These are phyloP conservation scores for Apiotrichum gamsii DNA, from an alignment of 1,284 basidiomycete genomes.

Conservation along the genomic window DNA sequence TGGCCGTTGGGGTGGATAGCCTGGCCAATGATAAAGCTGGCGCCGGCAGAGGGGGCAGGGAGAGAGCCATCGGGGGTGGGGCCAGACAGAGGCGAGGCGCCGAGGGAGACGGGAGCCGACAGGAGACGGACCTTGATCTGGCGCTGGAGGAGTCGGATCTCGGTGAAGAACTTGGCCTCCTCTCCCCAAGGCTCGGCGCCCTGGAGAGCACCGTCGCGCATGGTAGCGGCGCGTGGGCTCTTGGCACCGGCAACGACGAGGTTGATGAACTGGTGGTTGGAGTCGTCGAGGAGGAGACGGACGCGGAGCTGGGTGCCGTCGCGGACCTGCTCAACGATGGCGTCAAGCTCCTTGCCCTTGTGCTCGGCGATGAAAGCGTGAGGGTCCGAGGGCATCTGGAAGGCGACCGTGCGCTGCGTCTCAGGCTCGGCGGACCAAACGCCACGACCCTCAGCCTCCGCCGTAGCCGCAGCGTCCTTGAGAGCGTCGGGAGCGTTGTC, in stretches of 20 bases:
- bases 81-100: constrained; percentile 69
- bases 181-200: constrained; percentile 72
- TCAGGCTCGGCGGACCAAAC: constrained; percentile 75
- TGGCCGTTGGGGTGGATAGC: constrained; percentile 90
- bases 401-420: constrained; percentile 66
- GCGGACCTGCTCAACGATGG: constrained; percentile 86
- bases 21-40: constrained; percentile 82
- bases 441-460: constrained; percentile 68
- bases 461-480: constrained; percentile 62
- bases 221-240: constrained; percentile 60
- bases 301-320: constrained; percentile 88
- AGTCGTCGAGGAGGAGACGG: constrained; percentile 77
- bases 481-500: constrained; percentile 64
- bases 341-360: constrained; percentile 84
- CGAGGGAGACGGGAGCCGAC: constrained; percentile 70
- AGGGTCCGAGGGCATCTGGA: constrained; percentile 85
- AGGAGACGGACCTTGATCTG: constrained; percentile 78
- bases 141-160: constrained; percentile 85
- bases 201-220: constrained; percentile 61
- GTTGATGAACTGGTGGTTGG: constrained; percentile 59
- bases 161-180: constrained; percentile 93
- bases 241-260: constrained; percentile 74
- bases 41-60: constrained; percentile 51
- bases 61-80: constrained; percentile 51
- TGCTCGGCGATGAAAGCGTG: constrained; percentile 82